These are phyloP conservation scores for Brassica nigra DNA, from an alignment of 345 rosid species.

Conservation along the genomic window DNA sequence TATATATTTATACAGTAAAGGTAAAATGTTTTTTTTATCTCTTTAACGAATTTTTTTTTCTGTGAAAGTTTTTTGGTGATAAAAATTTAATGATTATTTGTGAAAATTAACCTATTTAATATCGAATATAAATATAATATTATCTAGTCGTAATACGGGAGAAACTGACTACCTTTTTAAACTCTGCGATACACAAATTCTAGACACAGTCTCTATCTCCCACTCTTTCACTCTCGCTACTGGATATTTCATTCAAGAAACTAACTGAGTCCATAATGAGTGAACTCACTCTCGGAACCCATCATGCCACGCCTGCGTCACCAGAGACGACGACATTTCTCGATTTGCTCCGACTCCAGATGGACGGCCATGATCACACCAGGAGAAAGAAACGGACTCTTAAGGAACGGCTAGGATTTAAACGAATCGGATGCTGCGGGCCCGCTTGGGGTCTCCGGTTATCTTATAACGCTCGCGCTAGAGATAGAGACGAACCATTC, in stretches of 20 bases:
- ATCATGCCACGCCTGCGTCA: constrained; percentile 46
- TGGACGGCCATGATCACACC: constrained; percentile 50
- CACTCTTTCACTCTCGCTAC: neutral
- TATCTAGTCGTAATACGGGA: constrained; percentile 4
- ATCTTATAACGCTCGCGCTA: constrained; percentile 32
- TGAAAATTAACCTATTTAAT: too few species aligned
- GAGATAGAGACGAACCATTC: constrained; percentile 42
- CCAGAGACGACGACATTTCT: constrained; percentile 48
- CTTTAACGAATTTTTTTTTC: too few species aligned
- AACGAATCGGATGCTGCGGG: constrained; percentile 69
- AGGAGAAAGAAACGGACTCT: constrained; percentile 50
- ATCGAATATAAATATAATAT: neutral
- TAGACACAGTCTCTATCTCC: constrained; percentile 19
- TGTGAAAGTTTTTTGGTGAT: too few species aligned
- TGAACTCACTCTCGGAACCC: constrained; percentile 43
- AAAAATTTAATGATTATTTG: too few species aligned
- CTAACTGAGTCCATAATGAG: constrained; percentile 46
- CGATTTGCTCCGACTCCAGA: constrained; percentile 50
- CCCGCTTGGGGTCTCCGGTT: constrained; percentile 57
- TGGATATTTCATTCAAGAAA: neutral
- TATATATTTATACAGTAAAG: too few species aligned
- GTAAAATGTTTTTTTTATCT: too few species aligned
- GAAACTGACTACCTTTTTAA: constrained; percentile 21
- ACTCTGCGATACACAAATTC: constrained; percentile 4
- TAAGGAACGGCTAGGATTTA: constrained; percentile 68